Percentiles rank a stretch among this genome's conserved stretches.
Evolutionary conservation across 139 green algal genomes (phyloP).

Genomic region (Micromonas commoda): DNA sequence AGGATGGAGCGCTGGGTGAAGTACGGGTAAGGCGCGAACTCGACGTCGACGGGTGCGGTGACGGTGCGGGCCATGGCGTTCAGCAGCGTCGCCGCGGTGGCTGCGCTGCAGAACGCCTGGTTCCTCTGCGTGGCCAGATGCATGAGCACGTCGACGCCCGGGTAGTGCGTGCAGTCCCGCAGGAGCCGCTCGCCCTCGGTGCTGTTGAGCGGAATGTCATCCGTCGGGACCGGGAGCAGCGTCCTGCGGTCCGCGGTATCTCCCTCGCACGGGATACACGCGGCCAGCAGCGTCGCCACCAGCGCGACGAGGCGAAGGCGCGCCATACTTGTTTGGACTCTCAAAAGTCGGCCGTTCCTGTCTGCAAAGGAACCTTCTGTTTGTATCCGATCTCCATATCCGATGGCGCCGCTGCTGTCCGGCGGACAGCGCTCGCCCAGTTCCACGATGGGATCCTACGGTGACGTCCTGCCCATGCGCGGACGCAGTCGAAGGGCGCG

Average conservation of each 20-base stretch:
- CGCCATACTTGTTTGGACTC: too few relatives aligned
- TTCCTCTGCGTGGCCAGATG: neutral
- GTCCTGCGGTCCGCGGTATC: neutral
- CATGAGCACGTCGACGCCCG: neutral
- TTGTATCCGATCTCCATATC: too few relatives aligned
- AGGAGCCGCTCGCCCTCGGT: neutral
- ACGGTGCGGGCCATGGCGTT: neutral
- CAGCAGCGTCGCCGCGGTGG: neutral
- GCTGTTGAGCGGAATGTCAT: neutral
- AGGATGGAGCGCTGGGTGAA: neutral
- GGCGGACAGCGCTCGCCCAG: too few relatives aligned
- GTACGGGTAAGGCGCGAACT: neutral
- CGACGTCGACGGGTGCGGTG: neutral
- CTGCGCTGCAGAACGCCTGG: slow-evolving; percentile 2
- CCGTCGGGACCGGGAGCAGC: neutral
- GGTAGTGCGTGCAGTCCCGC: neutral
- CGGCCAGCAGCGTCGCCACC: too few relatives aligned
- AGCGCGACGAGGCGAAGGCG: too few relatives aligned
- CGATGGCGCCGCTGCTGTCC: too few relatives aligned
- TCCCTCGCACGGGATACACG: too few relatives aligned
- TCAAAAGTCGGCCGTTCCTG: too few relatives aligned
- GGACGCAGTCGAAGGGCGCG: too few relatives aligned
- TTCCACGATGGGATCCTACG: too few relatives aligned
- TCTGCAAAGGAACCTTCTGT: too few relatives aligned
- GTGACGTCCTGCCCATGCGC: too few relatives aligned